phyloP scores from a whole-genome alignment of 768 basidiomycete species.

The Psilocybe cyanescens region DNA sequence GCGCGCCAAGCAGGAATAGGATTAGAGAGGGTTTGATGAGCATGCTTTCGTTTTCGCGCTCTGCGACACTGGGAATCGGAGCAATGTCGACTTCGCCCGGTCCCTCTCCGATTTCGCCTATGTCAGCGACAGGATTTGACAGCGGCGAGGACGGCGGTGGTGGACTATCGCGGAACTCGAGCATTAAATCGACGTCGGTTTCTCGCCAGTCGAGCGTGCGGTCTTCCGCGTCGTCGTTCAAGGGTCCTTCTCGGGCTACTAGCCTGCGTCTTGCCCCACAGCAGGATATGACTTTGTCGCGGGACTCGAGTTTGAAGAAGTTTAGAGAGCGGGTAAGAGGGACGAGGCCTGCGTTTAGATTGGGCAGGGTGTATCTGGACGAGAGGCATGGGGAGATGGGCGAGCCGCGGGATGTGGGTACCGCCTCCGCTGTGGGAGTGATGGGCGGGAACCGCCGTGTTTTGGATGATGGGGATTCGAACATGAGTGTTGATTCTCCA shows the following conservation, averaged over 20 bases:
- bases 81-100: neutral
- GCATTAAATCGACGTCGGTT: neutral
- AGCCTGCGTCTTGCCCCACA: conserved; percentile 4
- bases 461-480: neutral
- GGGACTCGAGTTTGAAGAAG: conserved; percentile 32
- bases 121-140: neutral
- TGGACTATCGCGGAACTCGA: conserved; percentile 9
- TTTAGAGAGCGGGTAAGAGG: conserved; percentile 34
- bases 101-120: neutral
- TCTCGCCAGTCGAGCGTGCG: neutral
- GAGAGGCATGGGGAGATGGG: conserved; percentile 36
- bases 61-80: neutral
- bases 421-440: neutral
- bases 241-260: conserved; percentile 7
- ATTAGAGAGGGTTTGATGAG: conserved; percentile 25
- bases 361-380: conserved; percentile 28
- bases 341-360: conserved; percentile 24
- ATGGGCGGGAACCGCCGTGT: neutral
- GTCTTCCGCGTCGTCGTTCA: conserved; percentile 1
- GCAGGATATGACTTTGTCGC: conserved; percentile 17
- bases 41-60: conserved; percentile 25
- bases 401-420: conserved; percentile 12
- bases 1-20: conserved; percentile 15
- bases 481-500: neutral
- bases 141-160: neutral